Evolutionary conservation across 129 eudicot genomes (phyloP).

Genomic region (Saposhnikovia divaricata): DNA sequence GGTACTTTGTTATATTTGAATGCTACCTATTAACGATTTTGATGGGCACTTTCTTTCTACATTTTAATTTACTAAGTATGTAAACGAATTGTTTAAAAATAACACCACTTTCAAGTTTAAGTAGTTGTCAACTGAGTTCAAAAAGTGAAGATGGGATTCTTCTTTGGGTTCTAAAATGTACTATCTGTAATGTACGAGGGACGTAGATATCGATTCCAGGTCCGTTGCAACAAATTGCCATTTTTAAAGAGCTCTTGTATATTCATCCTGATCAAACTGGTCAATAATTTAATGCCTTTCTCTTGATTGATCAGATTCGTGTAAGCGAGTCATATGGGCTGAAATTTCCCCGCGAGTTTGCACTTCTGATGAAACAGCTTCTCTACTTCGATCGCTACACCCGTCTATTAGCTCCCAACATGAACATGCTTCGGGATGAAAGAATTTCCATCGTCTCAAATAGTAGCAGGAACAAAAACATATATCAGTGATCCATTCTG

Average conservation of each 20-base stretch:
- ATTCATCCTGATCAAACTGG: neutral
- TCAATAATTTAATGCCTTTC: slow-evolving; percentile 11
- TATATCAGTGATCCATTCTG: neutral
- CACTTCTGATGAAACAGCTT: slow-evolving; percentile 93
- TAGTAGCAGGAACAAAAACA: slow-evolving; percentile 27
- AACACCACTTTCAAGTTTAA: neutral
- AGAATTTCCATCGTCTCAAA: slow-evolving; percentile 72
- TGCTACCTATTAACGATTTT: neutral
- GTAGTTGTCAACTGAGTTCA: neutral
- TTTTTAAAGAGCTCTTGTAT: neutral
- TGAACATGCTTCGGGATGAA: slow-evolving; percentile 96
- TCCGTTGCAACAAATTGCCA: neutral
- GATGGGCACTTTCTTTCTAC: neutral
- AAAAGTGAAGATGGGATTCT: neutral
- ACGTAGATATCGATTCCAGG: neutral
- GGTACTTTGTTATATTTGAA: neutral
- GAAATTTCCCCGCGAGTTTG: slow-evolving; percentile 95
- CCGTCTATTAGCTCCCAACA: slow-evolving; percentile 85
- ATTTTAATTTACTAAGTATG: neutral
- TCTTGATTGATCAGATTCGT: slow-evolving; percentile 46
- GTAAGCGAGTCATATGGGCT: slow-evolving; percentile 98
- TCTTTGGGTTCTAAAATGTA: neutral
- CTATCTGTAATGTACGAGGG: neutral
- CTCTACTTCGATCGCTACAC: slow-evolving; percentile 97
- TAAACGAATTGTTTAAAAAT: neutral